A percentile compares a stretch with the other conserved stretches of the same genome.
These are phyloP conservation scores for Aspergillus japonicus DNA, from an alignment of 2,329 filamentous ascomycete species.

Conservation along the genomic window DNA sequence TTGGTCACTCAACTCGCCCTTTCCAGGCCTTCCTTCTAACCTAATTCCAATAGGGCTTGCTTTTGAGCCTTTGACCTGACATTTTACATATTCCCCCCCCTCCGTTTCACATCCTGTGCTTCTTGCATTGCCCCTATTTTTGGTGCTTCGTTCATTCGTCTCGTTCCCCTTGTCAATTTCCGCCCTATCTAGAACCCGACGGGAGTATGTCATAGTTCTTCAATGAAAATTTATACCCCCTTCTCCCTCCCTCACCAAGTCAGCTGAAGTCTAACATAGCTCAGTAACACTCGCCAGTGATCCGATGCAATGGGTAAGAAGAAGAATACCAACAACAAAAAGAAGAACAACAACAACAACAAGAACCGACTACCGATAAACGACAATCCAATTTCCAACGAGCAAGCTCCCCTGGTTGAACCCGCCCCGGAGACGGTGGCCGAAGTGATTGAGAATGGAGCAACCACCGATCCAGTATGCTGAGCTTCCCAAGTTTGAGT, in stretches of 20 bases:
- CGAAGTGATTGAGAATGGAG: constrained; percentile 38
- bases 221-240: constrained; percentile 23
- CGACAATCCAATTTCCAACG: constrained; percentile 25
- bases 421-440: constrained; percentile 31
- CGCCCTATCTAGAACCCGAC: constrained; percentile 27
- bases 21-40: constrained; percentile 27
- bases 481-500: constrained; percentile 43
- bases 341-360: constrained; percentile 25
- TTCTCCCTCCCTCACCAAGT: constrained; percentile 7
- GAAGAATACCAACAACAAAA: constrained; percentile 39
- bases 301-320: constrained; percentile 38
- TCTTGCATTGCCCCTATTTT: constrained; percentile 22
- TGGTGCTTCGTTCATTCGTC: constrained; percentile 15
- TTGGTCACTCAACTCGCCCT: constrained; percentile 19
- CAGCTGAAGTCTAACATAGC: constrained; percentile 15
- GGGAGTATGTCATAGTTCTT: constrained; percentile 26
- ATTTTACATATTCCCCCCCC: constrained; percentile 22
- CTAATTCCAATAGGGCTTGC: constrained; percentile 27
- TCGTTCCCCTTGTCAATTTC: constrained; percentile 14
- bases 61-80: constrained; percentile 18
- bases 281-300: constrained; percentile 28
- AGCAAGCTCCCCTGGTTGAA: constrained; percentile 21
- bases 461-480: constrained; percentile 41
- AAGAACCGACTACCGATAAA: constrained; percentile 25
- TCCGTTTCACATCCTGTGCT: constrained; percentile 19